Evolutionary conservation across 2,329 filamentous ascomycete species (phyloP).

Genomic region (Trichoderma sp.): DNA sequence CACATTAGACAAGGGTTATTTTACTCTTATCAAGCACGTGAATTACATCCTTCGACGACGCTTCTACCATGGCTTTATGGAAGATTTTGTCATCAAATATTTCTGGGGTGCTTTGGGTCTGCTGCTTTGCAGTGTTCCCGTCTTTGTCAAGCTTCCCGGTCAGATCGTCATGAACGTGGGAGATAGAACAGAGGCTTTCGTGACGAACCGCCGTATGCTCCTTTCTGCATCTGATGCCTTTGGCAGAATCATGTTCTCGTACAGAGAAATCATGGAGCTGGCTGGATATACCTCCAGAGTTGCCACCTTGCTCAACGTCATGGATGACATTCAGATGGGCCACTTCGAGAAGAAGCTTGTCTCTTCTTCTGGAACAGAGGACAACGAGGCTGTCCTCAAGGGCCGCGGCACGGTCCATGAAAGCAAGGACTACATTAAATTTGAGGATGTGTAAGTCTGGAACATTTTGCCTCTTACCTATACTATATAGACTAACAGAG

Average conservation of each 20-base stretch:
- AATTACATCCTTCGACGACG: conserved; percentile 89
- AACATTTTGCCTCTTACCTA: background rate
- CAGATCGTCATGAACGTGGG: conserved; percentile 68
- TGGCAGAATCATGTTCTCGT: conserved; percentile 95
- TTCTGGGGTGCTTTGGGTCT: conserved; percentile 96
- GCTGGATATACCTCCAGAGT: conserved; percentile 95
- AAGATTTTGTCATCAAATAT: conserved; percentile 99
- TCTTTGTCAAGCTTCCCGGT: conserved; percentile 91
- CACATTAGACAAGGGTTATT: conserved; percentile 96
- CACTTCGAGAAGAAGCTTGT: conserved; percentile 97
- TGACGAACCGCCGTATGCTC: conserved; percentile 91
- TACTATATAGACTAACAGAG: background rate
- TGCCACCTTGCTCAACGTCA: conserved; percentile 85
- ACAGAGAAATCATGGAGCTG: conserved; percentile 94
- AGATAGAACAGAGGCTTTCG: conserved; percentile 75
- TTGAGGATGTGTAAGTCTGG: conserved; percentile 69
- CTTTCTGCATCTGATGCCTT: conserved; percentile 94
- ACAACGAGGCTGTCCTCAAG: conserved; percentile 80
- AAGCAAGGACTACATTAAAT: conserved; percentile 76
- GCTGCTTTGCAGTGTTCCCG: conserved; percentile 88
- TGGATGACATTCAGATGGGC: conserved; percentile 88
- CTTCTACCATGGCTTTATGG: conserved; percentile 99
- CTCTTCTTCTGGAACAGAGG: conserved; percentile 79
- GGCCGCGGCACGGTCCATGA: conserved; percentile 82
- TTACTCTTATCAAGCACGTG: conserved; percentile 98